Evolutionary conservation across 345 rosid species (phyloP).

Genomic region (Dimocarpus longan): DNA sequence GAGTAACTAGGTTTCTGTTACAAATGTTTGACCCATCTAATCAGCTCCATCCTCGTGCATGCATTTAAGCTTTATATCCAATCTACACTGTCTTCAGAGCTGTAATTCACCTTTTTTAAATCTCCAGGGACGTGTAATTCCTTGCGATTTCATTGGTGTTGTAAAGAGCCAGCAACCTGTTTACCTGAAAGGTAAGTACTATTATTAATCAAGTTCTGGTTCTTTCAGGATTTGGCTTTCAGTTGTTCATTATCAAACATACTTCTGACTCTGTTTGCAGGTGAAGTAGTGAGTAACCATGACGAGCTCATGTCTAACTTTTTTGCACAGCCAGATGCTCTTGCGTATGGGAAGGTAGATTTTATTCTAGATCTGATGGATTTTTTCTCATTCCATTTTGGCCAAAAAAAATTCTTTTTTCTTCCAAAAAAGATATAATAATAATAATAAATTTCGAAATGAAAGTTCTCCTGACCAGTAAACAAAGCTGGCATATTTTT

Average conservation of each 20-base stretch:
- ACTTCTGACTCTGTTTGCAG: constrained; percentile 38
- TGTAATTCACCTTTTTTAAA: constrained; percentile 23
- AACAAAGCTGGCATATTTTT: neutral
- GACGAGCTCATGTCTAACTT: constrained; percentile 99
- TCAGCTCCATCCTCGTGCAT: too few relatives aligned
- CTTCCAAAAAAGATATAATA: neutral
- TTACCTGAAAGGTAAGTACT: constrained; percentile 66
- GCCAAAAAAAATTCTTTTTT: neutral
- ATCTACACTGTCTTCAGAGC: neutral
- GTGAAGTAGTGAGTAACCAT: constrained; percentile 91
- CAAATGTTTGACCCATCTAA: neutral
- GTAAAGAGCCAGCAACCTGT: constrained; percentile 96
- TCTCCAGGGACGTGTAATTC: constrained; percentile 86
- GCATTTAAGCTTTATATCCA: constrained; percentile 7
- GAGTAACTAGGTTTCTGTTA: neutral
- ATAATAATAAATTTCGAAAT: neutral
- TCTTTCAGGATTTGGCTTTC: constrained; percentile 8
- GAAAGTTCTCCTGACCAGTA: neutral
- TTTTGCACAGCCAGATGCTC: constrained; percentile 98
- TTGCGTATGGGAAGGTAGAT: constrained; percentile 95
- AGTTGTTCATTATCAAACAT: constrained; percentile 3
- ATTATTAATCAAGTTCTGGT: neutral
- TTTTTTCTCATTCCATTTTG: neutral
- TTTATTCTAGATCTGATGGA: neutral
- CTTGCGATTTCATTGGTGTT: constrained; percentile 89